Evolutionary conservation across 495 filamentous ascomycete genomes (phyloP), one percentile per base, ranked within the genome.

Genomic region (Schizothecium vesticola): DNA sequence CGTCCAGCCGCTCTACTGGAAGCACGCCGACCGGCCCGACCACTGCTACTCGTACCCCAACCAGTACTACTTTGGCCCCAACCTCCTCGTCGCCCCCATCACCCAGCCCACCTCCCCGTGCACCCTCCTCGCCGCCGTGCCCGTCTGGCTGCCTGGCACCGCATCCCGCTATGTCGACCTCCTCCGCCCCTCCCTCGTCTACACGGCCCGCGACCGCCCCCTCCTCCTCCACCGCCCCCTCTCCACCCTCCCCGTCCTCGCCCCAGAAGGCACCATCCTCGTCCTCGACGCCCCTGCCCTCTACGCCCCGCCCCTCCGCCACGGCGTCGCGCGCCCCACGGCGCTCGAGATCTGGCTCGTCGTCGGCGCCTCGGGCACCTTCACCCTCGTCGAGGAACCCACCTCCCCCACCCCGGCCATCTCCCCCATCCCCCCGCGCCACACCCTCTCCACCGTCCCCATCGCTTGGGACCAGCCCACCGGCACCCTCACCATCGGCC

Each of bases 1-100:
- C 1, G 70, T 87, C 6, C 81, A 83, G 74, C 86, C 86, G 21
- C 81, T 89, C 80, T 89, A 89, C 77, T 89, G 86, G 86, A 76
- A 77, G 23, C 83, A 85, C 70, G 78, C 80, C 0, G 72, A 83
- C 11, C 68, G 81, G 0, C 77, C 82, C 7, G 84, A 85, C 6
- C 19, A 51, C 43, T 51, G 43, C 1, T 87, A 89, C 72, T 69
- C 73, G 1, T 74, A 81, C 11, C 80, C 79, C 0, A 87, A 86
- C 66, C 81, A 87, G 69, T 88, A 80, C 66, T 76, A 83, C 62
- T 87, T 86, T 69, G 86, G 85, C 8, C 78, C 80, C 2, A 74
- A 84, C 56, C 73, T 89, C 21, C 72, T 88, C 4, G 83, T 88
- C 0, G 80, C 75, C 1, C 86, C 86, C 7, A 83, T 88, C 65